Evolutionary conservation across 2,329 filamentous ascomycete genomes (phyloP), one percentile per base, ranked within the genome.

Genomic region (Alternaria novae-zelandiae): DNA sequence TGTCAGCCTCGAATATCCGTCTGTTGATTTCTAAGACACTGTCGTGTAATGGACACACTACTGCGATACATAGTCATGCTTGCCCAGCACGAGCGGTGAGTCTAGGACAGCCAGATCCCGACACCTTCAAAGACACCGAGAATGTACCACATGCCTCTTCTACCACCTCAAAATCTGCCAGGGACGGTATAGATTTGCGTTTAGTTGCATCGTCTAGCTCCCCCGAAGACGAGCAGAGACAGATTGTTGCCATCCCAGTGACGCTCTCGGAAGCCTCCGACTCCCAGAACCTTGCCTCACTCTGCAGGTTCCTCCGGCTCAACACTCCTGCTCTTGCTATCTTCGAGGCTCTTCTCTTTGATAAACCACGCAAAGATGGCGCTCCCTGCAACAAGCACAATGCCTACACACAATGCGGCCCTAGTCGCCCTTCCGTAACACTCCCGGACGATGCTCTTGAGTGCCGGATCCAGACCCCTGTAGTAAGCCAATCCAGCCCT

Each of bases 401-500:
- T 76, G 73, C 86, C 79, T 30, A 88, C 80, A 3, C 72, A 79
- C 71, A 88, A 85, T 0, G 86, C 85, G 25, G 82, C 82, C 59
- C 83, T 82, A 7, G 83, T 86, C 44, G 86, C 85, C 70, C 81
- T 82, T 45, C 88, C 87, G 78, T 94, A 95, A 74, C 90, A 92
- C 26, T 82, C 80, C 41, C 87, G 85, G 4, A 95, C 91, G 12
- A 91, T 77, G 12, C 75, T 80, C 25, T 86, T 86, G 1, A 90
- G 79, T 3, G 77, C 81, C 0, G 90, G 88, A 6, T 91, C 87
- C 32, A 95, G 82, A 5, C 84, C 82, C 50, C 86, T 85, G 75
- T 94, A 89, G 71, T 87, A 93, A 54, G 90, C 87, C 45, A 95
- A 82, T 72, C 88, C 92, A 77, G 91, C 84, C 23, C 91, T 84